Base-by-base conservation (phyloP, 2,329 filamentous ascomycete genomes). In the Ophiostoma ulmi region DNA sequence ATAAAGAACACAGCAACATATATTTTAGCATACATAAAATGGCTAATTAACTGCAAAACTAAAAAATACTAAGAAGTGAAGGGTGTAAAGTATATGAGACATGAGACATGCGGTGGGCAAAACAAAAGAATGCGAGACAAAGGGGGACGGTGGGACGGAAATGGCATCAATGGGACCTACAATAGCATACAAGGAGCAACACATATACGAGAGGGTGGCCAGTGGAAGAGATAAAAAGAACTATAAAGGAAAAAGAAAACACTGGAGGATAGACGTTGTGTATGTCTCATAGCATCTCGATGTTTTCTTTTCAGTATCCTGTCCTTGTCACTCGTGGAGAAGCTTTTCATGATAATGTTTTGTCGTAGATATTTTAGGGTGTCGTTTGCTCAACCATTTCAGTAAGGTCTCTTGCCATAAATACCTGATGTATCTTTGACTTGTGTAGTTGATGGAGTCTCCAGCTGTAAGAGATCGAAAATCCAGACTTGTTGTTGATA, bases 61-160 rank as follows among this genome's bases (percentile, higher is more conserved):
- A 65, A 65, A 65, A n/a, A 22, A 65, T 22, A 39, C 10, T 39
- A 22, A 65, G 2, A 39, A 39, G 64, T 17, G 38, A 65, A n/a
- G 4, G 31, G 35, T 10, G 22, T 26, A 35, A 52, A 63, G 26
- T 65, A 70, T 6, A 70, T 26, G 61, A 39, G 41, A 70, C 69
- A 65, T 55, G 61, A 55, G 61, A 70, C 68, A 70, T 61, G 55
- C 11, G 55, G 55, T 35, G 55, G 64, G 65, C 41, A 58, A 67
- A 39, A 70, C 11, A 66, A 26, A 65, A 69, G 58, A 58, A 44
- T 6, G 8, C 58, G n/a, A 64, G 61, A 64, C 63, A 65, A 65
- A 65, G 63, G 63, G 20, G 11, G 26, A 48, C 35, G 39, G 36
- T n/a, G 36, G 20, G 31, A 58, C 48, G n/a, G 36, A 65, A 39